phyloP scores from a whole-genome alignment of 176 grass and related monocot species.

The Musa troglodytarum region DNA sequence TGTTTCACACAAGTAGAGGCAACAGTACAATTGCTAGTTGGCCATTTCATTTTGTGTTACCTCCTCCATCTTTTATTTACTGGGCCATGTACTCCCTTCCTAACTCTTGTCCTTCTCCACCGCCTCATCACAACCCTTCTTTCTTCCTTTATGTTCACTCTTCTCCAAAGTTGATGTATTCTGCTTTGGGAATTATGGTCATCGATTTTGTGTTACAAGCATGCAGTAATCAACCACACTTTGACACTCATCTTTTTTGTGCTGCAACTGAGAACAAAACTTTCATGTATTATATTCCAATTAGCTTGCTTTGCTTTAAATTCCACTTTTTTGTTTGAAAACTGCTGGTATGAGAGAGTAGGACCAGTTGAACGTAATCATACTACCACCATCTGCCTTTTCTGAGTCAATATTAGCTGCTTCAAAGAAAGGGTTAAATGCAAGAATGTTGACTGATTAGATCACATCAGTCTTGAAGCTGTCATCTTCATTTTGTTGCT shows the following conservation, averaged over 20 bases:
- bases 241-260: too few relatives aligned
- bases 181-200: too few relatives aligned
- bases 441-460: neutral
- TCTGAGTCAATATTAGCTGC: neutral
- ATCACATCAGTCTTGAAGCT: neutral
- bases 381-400: neutral
- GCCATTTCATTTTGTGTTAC: neutral
- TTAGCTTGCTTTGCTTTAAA: too few relatives aligned
- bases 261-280: too few relatives aligned
- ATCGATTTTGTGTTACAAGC: too few relatives aligned
- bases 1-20: neutral
- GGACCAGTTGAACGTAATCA: too few relatives aligned
- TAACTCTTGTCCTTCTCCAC: neutral
- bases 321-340: too few relatives aligned
- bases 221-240: too few relatives aligned
- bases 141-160: neutral
- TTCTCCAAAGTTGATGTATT: too few relatives aligned
- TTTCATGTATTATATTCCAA: too few relatives aligned
- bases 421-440: neutral
- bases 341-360: too few relatives aligned
- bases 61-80: neutral
- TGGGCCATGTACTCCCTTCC: neutral
- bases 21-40: neutral
- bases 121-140: neutral
- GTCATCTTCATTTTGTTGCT: neutral